These are phyloP conservation scores for Echinosophora koreensis DNA, from an alignment of 306 rosid genomes.

Conservation along the genomic window DNA sequence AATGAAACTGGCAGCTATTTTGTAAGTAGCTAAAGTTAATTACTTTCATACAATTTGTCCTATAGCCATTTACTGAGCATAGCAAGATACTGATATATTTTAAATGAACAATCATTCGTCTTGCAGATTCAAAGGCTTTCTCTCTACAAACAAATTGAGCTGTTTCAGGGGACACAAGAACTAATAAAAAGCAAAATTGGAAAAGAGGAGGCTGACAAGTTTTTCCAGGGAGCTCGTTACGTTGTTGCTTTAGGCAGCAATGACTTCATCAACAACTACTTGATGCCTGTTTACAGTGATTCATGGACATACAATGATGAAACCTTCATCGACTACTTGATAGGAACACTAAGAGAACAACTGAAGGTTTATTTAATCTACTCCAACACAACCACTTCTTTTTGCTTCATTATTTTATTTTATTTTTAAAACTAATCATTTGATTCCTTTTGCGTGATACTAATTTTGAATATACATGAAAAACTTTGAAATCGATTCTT, in stretches of 20 bases:
- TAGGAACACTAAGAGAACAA: constrained; percentile 71
- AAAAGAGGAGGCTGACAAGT: constrained; percentile 59
- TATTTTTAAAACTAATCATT: too few species aligned
- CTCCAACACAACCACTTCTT: background rate
- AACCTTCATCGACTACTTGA: constrained; percentile 70
- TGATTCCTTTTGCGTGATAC: too few species aligned
- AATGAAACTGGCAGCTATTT: constrained; percentile 86
- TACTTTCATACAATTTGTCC: background rate
- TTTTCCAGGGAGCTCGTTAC: constrained; percentile 68
- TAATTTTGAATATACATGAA: too few species aligned
- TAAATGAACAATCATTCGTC: constrained; percentile 1
- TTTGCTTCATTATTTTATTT: background rate
- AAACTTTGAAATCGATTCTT: too few species aligned
- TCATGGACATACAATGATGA: constrained; percentile 93
- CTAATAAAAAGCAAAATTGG: constrained; percentile 73
- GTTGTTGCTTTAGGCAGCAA: constrained; percentile 96
- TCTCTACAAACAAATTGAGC: constrained; percentile 76
- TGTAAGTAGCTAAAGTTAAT: constrained; percentile 61
- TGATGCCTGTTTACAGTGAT: constrained; percentile 89
- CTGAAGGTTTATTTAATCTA: constrained; percentile 58
- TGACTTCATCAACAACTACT: constrained; percentile 92
- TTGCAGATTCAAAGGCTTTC: constrained; percentile 83
- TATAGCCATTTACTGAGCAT: background rate
- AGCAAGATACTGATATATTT: background rate
- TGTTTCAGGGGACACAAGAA: constrained; percentile 74